Conservation (phyloP, 495 filamentous ascomycete species). For the Penicillium bovifimosum region DNA sequence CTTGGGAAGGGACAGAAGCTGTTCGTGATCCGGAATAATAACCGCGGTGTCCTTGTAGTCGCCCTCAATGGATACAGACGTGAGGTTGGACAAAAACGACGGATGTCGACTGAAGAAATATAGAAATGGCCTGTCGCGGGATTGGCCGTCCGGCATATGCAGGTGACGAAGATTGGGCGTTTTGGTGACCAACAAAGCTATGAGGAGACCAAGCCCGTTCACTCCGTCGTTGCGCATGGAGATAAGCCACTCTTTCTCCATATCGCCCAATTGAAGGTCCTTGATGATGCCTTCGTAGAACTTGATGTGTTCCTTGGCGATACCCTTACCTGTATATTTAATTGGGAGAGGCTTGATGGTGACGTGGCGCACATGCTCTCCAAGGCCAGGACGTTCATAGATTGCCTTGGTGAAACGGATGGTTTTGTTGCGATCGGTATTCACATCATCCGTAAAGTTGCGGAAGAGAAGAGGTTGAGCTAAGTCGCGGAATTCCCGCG, state of each 20-base stretch:
- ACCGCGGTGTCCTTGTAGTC: too few species aligned
- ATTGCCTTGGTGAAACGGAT: constrained; percentile 14
- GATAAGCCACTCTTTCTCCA: background rate
- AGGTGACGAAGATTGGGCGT: constrained; percentile 23
- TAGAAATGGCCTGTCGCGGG: constrained; percentile 5
- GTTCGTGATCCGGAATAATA: constrained; percentile 7
- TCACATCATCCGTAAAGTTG: constrained; percentile 5
- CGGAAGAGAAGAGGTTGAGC: constrained; percentile 25
- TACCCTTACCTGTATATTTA: too few species aligned
- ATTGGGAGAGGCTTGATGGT: background rate
- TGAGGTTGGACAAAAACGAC: constrained; percentile 16
- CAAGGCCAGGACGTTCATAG: constrained; percentile 16
- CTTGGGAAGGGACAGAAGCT: constrained; percentile 13
- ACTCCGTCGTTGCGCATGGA: too few species aligned
- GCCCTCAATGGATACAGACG: constrained; percentile 9
- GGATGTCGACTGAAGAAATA: constrained; percentile 15
- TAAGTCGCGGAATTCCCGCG: constrained; percentile 14
- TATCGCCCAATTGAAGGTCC: background rate
- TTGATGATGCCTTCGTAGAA: background rate
- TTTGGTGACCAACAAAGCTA: constrained; percentile 15
- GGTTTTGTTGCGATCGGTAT: background rate
- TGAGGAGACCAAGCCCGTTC: constrained; percentile 4
- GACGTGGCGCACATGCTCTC: constrained; percentile 11
- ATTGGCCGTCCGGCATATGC: constrained; percentile 5
- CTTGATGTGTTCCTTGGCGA: too few species aligned